Percentiles rank a stretch among this genome's conserved stretches.
Conservation (phyloP, 129 eudicot species). For the Pittosporum tobira region DNA sequence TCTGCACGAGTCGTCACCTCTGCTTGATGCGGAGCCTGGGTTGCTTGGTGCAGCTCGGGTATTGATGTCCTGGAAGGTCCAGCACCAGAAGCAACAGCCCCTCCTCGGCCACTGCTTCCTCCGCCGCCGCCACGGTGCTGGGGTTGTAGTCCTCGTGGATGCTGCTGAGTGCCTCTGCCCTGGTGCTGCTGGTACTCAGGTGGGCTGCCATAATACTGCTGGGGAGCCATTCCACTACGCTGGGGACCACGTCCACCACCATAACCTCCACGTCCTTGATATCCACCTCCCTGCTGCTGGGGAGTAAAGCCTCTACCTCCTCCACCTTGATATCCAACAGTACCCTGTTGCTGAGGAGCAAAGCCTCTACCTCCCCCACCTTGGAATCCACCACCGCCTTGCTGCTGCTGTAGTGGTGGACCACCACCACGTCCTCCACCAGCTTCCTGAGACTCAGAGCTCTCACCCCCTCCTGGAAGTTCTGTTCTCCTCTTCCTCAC, state of each 20-base stretch:
- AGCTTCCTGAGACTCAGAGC: slow-evolving; percentile 47
- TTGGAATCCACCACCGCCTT: slow-evolving; percentile 33
- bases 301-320: slow-evolving; percentile 70
- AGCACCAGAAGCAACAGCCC: slow-evolving; percentile 49
- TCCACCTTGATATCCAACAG: slow-evolving; percentile 45
- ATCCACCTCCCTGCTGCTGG: slow-evolving; percentile 16
- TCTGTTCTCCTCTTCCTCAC: slow-evolving; percentile 71
- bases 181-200: slow-evolving; percentile 18
- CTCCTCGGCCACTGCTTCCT: slow-evolving; percentile 36
- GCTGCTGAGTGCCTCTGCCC: slow-evolving; percentile 44
- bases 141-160: slow-evolving; percentile 46
- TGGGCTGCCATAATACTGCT: slow-evolving; percentile 26
- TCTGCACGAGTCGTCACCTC: slow-evolving; percentile 38
- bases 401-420: slow-evolving; percentile 35
- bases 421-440: slow-evolving; percentile 40
- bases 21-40: slow-evolving; percentile 67
- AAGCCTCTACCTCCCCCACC: slow-evolving; percentile 70
- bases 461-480: slow-evolving; percentile 44
- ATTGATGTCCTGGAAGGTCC: slow-evolving; percentile 62
- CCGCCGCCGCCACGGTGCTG: slow-evolving; percentile 41
- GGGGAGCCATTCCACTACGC: slow-evolving; percentile 55
- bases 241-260: slow-evolving; percentile 43
- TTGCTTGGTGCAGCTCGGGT: slow-evolving; percentile 99
- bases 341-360: slow-evolving; percentile 32
- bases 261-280: slow-evolving; percentile 28